A percentile compares a stretch with the other conserved stretches of the same genome.
Evolutionary conservation across 2,329 filamentous ascomycete genomes (phyloP).

Genomic region (Fusarium pseudoanthophilum): DNA sequence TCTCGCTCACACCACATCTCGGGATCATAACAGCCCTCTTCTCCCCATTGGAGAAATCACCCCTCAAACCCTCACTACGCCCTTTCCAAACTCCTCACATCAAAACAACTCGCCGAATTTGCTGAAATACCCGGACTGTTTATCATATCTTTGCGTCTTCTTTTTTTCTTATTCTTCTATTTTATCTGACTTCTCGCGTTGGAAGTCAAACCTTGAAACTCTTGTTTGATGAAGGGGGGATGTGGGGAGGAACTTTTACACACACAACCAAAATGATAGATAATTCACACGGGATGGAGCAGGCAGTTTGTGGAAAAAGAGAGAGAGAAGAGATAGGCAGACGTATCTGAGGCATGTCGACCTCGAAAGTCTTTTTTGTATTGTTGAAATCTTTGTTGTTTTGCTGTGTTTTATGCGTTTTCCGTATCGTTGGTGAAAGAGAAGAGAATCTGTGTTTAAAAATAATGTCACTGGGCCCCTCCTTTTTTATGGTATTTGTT

Average conservation of each 20-base stretch:
- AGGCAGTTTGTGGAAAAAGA: conserved; percentile 1
- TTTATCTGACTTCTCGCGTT: background rate
- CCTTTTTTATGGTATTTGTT: conserved; percentile 24
- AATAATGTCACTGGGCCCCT: background rate
- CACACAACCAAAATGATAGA: background rate
- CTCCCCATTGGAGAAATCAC: background rate
- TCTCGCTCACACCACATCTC: conserved; percentile 3
- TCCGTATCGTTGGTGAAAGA: conserved; percentile 15
- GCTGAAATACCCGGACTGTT: conserved; percentile 36
- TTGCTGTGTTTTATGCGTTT: background rate
- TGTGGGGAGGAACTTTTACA: conserved; percentile 16
- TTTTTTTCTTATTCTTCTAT: background rate
- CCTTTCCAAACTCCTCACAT: background rate
- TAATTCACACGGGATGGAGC: background rate
- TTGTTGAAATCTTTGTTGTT: conserved; percentile 12
- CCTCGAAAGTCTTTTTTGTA: conserved; percentile 19
- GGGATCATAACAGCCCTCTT: conserved; percentile 1
- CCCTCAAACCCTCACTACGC: conserved; percentile 10
- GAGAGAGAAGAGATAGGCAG: conserved; percentile 27
- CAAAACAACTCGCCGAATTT: conserved; percentile 24
- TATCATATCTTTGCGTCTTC: conserved; percentile 13
- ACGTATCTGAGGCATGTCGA: conserved; percentile 21
- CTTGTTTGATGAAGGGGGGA: background rate
- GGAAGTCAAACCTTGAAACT: background rate
- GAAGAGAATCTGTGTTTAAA: background rate